These are phyloP conservation scores for Penicillium maclennaniae DNA, from an alignment of 495 filamentous ascomycete species.

Conservation along the genomic window DNA sequence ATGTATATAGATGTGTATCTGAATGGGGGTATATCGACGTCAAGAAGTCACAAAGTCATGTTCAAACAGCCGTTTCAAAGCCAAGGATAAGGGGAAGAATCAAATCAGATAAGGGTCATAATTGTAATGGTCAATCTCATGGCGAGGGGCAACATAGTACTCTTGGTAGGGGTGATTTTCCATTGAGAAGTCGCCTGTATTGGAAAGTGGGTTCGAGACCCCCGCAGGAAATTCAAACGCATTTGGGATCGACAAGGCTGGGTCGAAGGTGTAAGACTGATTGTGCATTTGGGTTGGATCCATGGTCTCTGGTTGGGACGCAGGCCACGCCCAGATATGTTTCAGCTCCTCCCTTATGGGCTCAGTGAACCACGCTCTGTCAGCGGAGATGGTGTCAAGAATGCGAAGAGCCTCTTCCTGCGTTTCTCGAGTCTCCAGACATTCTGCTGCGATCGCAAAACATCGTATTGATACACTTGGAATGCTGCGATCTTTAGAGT, in stretches of 20 bases:
- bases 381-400: slow-evolving; percentile 66
- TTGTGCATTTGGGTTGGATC: slow-evolving; percentile 23
- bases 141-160: slow-evolving; percentile 51
- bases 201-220: slow-evolving; percentile 61
- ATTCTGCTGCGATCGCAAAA: slow-evolving; percentile 74
- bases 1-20: not conserved
- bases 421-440: slow-evolving; percentile 61
- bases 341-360: slow-evolving; percentile 66
- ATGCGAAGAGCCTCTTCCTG: slow-evolving; percentile 82
- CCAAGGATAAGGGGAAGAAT: slow-evolving; percentile 6
- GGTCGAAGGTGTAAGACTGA: slow-evolving; percentile 18
- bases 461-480: slow-evolving; percentile 73
- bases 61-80: not conserved
- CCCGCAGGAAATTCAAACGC: slow-evolving; percentile 37
- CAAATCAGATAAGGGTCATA: slow-evolving; percentile 23
- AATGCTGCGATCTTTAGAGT: slow-evolving; percentile 76
- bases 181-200: slow-evolving; percentile 65
- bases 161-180: slow-evolving; percentile 74
- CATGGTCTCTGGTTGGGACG: slow-evolving; percentile 25
- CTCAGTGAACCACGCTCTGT: slow-evolving; percentile 73
- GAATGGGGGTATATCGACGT: not conserved
- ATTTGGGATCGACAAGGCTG: slow-evolving; percentile 18
- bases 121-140: slow-evolving; percentile 19
- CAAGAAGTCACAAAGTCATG: not conserved
- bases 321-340: slow-evolving; percentile 72